Percentiles rank a stretch among this genome's conserved stretches.
Evolutionary conservation across 2,329 filamentous ascomycete species (phyloP).

Genomic region (Penicillium rolfsii): DNA sequence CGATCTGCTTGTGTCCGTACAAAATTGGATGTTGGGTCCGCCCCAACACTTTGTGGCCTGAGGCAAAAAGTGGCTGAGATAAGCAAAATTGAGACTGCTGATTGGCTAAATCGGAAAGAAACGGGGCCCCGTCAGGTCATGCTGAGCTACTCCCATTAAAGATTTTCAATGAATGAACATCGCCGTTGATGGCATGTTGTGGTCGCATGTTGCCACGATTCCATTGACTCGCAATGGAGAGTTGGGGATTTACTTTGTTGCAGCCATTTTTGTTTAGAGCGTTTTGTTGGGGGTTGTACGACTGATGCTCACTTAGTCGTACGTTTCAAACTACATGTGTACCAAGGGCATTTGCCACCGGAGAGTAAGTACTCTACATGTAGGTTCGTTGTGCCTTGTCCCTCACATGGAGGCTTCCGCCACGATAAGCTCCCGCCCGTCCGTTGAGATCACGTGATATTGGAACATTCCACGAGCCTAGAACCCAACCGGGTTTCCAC

Average conservation of each 20-base stretch:
- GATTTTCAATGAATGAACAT: not conserved
- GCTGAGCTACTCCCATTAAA: not conserved
- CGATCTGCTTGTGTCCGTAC: constrained; percentile 21
- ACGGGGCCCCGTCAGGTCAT: constrained; percentile 4
- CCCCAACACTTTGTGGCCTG: constrained; percentile 38
- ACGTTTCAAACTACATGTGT: too few species aligned
- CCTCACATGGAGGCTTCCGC: not conserved
- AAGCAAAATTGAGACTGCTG: not conserved
- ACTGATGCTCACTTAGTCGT: not conserved
- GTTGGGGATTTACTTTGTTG: not conserved
- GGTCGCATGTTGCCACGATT: not conserved
- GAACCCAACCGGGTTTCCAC: not conserved
- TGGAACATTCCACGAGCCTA: not conserved
- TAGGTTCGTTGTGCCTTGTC: not conserved
- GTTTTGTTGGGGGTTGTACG: not conserved
- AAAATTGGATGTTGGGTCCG: constrained; percentile 34
- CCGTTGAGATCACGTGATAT: constrained; percentile 1
- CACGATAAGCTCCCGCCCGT: not conserved
- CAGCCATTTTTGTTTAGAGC: not conserved
- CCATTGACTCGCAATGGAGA: not conserved
- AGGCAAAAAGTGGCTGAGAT: constrained; percentile 6
- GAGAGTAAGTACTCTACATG: too few species aligned
- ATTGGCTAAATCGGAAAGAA: not conserved
- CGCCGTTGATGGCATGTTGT: not conserved
- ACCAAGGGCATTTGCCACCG: not conserved